Conservation (phyloP, 306 rosid species). For the Sophora flavescens region DNA sequence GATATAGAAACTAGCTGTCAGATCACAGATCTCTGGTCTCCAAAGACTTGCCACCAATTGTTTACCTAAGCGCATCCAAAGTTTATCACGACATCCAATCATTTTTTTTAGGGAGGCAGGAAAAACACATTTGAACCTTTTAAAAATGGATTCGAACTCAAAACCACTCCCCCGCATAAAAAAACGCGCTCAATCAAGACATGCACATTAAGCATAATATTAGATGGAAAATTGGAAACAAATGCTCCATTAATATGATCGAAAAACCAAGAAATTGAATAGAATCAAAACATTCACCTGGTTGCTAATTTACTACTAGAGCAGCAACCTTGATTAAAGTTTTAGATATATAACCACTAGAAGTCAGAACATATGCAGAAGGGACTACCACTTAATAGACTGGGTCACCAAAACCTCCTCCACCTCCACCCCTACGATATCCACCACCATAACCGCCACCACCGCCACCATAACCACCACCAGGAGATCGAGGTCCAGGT, state of each 20-base stretch:
- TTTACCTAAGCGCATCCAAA: too few species aligned
- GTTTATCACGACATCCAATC: too few species aligned
- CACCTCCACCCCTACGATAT: conserved; percentile 45
- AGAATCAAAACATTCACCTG: not conserved
- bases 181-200: not conserved
- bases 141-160: too few species aligned
- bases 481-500: conserved; percentile 46
- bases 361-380: not conserved
- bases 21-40: too few species aligned
- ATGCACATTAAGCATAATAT: not conserved
- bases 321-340: conserved; percentile 1
- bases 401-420: conserved; percentile 46
- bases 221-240: not conserved
- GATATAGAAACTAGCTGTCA: too few species aligned
- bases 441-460: conserved; percentile 48
- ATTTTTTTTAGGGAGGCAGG: too few species aligned
- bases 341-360: conserved; percentile 13
- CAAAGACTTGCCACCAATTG: too few species aligned
- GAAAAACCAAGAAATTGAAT: conserved; percentile 11
- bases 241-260: not conserved
- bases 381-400: not conserved
- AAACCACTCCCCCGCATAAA: too few species aligned
- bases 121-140: too few species aligned
- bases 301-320: conserved; percentile 32
- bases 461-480: conserved; percentile 40